Base-by-base conservation (phyloP, 805 yeast genomes). In the Pichia phayaonensis region DNA sequence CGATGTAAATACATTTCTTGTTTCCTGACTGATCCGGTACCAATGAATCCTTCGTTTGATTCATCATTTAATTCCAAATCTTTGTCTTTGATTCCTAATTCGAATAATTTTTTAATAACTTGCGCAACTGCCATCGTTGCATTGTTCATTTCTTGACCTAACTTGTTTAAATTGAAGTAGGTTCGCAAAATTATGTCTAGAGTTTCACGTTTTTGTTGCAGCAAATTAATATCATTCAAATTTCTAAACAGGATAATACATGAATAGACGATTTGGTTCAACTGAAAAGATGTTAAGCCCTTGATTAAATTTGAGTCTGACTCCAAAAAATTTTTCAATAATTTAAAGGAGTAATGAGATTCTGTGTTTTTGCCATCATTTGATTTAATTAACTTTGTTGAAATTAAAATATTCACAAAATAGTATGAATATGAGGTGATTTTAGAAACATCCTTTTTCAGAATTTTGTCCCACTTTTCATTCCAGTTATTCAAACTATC, bases 91-190 rank as follows among this genome's bases (percentile, higher is more conserved):
- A 64, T 68, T 10, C 77, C 73, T 2, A 69, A 63, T 46, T 76
- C 80, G 26, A 79, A 77, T 26, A 80, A 62, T 26, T 74, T 70
- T 55, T 73, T 74, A 45, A 80, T 74, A 45, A 80, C 75, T 47
- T 72, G 72, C 2, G 83, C 83, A 39, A 80, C 80, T 6, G 81
- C 77, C 50, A 76, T 81, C 0, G 83, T 79, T 3, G 81, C 81
- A 59, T 79, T 84, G 55, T 77, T 79, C 57, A 72, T 70, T 50
- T 72, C 72, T 51, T 77, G 81, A 2, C 84, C 84, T 53, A 77
- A 73, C 27, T 77, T 72, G 52, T 75, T 78, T 53, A 80, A 61
- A 54, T 77, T 80, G 84, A 84, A 80, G 54, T 79, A 80, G 10
- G 77, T 72, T 49, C 70, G 70, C 0, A 83, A 72, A 42, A 81